A percentile compares a stretch with the other conserved stretches of the same genome.
Evolutionary conservation across 169 alveolate genomes (phyloP).

Genomic region (Perkinsus marinus): DNA sequence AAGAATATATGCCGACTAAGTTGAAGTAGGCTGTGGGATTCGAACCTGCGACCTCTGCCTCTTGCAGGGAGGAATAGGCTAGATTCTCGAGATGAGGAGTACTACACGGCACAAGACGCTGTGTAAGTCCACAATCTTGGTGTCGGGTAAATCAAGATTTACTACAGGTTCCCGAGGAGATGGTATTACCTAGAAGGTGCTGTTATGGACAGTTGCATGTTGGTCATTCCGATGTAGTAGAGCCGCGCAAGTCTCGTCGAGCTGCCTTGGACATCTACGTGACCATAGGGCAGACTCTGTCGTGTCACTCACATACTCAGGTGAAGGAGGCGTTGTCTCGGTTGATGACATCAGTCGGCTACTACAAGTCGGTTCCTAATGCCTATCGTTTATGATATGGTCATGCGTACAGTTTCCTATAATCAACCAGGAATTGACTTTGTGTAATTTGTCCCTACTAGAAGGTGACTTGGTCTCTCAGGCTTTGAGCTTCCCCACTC

Average conservation of each 20-base stretch:
- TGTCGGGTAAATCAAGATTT: background rate
- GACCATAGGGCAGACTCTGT: too few species aligned
- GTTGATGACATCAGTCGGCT: background rate
- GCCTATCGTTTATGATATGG: too few species aligned
- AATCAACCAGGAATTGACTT: too few species aligned
- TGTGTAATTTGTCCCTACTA: too few species aligned
- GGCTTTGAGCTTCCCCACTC: background rate
- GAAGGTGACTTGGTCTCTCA: background rate
- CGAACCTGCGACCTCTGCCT: background rate
- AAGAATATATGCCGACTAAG: conserved; percentile 69
- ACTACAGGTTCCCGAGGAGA: background rate
- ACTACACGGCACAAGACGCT: conserved; percentile 31
- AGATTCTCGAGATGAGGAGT: conserved; percentile 71
- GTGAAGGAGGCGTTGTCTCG: background rate
- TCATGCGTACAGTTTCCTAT: too few species aligned
- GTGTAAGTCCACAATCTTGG: too few species aligned
- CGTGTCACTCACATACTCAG: background rate
- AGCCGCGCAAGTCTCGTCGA: too few species aligned
- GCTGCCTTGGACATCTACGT: too few species aligned
- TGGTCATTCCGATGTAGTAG: background rate
- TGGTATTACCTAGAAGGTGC: background rate
- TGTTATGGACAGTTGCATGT: background rate
- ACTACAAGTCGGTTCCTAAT: too few species aligned
- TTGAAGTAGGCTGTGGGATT: conserved; percentile 15
- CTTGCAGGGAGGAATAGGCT: conserved; percentile 64